phyloP scores from a whole-genome alignment of 2,329 filamentous ascomycete genomes.

The Elsinoe fawcettii region DNA sequence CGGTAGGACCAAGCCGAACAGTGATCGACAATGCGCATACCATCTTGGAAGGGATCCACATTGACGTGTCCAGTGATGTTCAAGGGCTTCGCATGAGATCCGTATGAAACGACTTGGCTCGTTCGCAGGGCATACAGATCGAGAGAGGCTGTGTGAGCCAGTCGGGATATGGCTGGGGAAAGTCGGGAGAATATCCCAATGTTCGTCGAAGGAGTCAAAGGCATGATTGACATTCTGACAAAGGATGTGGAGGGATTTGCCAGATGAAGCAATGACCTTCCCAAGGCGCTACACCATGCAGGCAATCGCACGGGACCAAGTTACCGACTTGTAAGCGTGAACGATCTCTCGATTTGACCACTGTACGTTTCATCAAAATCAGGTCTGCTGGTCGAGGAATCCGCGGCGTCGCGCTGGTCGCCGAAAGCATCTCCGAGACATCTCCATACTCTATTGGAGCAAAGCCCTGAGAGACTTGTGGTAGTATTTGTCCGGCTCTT shows the following conservation, averaged over 20 bases:
- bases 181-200: background rate
- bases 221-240: background rate
- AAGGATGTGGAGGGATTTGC: background rate
- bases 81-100: conserved; percentile 11
- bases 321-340: background rate
- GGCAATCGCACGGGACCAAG: conserved; percentile 2
- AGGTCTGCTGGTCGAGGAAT: background rate
- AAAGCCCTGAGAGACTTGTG: background rate
- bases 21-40: conserved; percentile 12
- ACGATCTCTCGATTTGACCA: conserved; percentile 7
- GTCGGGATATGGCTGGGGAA: background rate
- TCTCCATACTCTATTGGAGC: background rate
- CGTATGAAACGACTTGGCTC: conserved; percentile 8
- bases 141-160: conserved; percentile 7
- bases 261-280: background rate
- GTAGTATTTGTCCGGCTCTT: background rate
- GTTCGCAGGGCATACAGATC: conserved; percentile 10
- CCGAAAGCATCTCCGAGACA: conserved; percentile 12
- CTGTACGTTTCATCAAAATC: background rate
- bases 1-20: conserved; percentile 10
- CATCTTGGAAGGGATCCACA: conserved; percentile 1
- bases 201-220: background rate
- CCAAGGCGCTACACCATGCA: conserved; percentile 9
- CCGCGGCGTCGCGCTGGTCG: background rate
- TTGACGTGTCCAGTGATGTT: background rate